Evolutionary conservation across 352 stramenopile genomes (phyloP), one percentile per base, ranked within the genome.

Genomic region (Plasmopara viticola): DNA sequence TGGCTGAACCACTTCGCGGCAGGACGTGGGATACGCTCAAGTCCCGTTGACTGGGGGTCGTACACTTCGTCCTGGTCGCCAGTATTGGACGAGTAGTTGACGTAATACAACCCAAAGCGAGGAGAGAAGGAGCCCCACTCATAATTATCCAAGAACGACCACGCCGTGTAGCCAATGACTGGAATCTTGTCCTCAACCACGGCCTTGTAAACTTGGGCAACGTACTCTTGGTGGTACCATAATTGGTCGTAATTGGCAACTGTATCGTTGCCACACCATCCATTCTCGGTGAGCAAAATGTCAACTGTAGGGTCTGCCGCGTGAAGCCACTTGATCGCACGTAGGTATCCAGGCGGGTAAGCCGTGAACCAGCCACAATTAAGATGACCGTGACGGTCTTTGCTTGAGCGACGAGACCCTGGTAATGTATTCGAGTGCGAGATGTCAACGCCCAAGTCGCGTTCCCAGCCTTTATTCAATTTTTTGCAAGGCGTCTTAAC

Each of bases 141-240:
- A 66, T 96, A 98, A 58, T 98, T 98, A 62, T 98, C 92, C 44
- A 98, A 60, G 28, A 97, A 74, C 30, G 71, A 90, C 93, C 91
- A 98, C 6, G 84, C 87, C 66, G 94, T 97, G 65, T 97, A 98
- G 7, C 86, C 90, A 48, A 80, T 72, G 31, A 98, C 59, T 18
- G 72, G 70, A 45, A 89, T 83, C 10, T 73, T 63, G 9, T 78
- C 55, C 28, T 80, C 58, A 4, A 53, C 53, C 13, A 82, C 48
- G 9, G 68, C 74, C 48, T 64, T 70, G 53, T 83, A 64, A 5
- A 89, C 74, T 9, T 81, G 64, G 5, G 72, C 60, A 10, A 89
- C 38, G 62, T 79, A 81, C 12, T 57, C 49, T 46, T 83, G 64
- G 20, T 68, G 84, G 50, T 86, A 89, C 71, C 69, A 83, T 15